Evolutionary conservation across 345 rosid genomes (phyloP).

Genomic region (Excoecaria cochinchinensis): DNA sequence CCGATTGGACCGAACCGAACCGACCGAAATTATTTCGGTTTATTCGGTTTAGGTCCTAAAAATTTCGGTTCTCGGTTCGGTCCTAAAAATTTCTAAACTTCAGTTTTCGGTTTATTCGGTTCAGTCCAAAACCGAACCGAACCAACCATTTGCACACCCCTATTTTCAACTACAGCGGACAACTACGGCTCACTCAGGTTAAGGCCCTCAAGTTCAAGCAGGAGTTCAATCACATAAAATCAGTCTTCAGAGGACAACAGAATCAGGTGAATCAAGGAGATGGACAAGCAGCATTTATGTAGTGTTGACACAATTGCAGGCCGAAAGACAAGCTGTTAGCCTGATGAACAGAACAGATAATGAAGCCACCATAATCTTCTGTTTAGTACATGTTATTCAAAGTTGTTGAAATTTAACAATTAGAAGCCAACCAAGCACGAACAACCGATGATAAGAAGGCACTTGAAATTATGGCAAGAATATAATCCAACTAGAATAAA

Average conservation of each 20-base stretch:
- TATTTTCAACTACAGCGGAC: no score
- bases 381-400: neutral
- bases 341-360: neutral
- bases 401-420: neutral
- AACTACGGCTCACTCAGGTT: no score
- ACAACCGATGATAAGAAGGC: constrained; percentile 4
- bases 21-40: no score
- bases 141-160: no score
- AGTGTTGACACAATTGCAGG: neutral
- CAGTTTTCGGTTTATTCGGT: no score
- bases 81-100: no score
- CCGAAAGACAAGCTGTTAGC: neutral
- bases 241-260: neutral
- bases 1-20: no score
- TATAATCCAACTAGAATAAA: constrained; percentile 35
- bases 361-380: neutral
- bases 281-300: neutral
- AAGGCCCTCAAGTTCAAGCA: neutral
- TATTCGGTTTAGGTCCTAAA: no score
- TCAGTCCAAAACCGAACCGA: no score
- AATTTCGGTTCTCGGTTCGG: no score
- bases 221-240: neutral
- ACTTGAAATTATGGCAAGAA: constrained; percentile 29
- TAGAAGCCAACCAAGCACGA: constrained; percentile 12
- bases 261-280: neutral